Percentiles rank a stretch among this genome's conserved stretches.
phyloP scores from a whole-genome alignment of 305 asterid species.

The Lippia alba region DNA sequence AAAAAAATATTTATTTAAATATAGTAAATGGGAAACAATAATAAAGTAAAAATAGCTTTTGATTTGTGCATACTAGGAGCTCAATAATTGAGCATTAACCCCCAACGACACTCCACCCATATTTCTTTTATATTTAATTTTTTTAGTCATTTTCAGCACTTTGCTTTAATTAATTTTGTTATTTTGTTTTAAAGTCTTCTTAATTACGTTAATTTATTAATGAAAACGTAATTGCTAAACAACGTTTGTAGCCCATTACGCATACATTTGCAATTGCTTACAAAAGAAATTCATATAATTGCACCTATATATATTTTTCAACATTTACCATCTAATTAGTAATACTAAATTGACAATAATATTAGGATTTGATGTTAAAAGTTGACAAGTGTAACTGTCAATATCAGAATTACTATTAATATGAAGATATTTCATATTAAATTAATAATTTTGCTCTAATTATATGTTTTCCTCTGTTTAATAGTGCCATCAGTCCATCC shows the following conservation, averaged over 20 bases:
- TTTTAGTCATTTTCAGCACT: slow-evolving; percentile 28
- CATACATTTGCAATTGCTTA: slow-evolving; percentile 38
- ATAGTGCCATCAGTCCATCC: no score
- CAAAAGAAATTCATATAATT: background rate
- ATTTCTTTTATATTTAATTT: slow-evolving; percentile 12
- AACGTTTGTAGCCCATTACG: slow-evolving; percentile 35
- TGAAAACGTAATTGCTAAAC: slow-evolving; percentile 34
- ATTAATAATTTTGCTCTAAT: no score
- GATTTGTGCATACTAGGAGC: slow-evolving; percentile 37
- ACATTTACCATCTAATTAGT: background rate
- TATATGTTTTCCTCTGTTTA: no score
- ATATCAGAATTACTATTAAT: slow-evolving; percentile 2
- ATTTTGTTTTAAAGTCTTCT: slow-evolving; percentile 25
- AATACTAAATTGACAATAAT: background rate
- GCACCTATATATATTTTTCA: background rate
- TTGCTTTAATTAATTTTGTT: slow-evolving; percentile 34
- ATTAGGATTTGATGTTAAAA: background rate
- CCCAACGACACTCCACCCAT: slow-evolving; percentile 37
- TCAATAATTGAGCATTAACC: slow-evolving; percentile 51
- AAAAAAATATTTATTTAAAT: background rate
- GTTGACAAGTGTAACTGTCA: slow-evolving; percentile 3
- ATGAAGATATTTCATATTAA: slow-evolving; percentile 5
- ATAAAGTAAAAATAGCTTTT: slow-evolving; percentile 16
- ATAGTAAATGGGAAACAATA: background rate
- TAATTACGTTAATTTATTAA: slow-evolving; percentile 14